Percentiles rank a stretch among this genome's conserved stretches.
Evolutionary conservation across 371 early-diverging fungal species (phyloP).

Genomic region (Fennellomyces sp.): DNA sequence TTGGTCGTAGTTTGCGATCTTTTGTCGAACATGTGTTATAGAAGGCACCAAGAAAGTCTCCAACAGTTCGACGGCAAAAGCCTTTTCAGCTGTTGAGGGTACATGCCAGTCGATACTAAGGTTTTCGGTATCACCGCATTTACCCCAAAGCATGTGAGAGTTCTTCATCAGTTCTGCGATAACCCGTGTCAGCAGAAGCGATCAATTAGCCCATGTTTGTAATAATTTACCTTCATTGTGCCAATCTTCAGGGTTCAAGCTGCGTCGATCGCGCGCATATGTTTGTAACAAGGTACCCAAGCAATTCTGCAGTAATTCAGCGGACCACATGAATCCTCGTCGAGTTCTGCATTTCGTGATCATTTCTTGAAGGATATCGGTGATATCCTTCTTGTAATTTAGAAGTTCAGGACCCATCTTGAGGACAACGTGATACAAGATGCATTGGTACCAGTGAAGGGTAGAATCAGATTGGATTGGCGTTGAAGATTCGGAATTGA

Average conservation of each 20-base stretch:
- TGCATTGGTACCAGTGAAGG: constrained; percentile 80
- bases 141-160: constrained; percentile 82
- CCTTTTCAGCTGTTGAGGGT: constrained; percentile 68
- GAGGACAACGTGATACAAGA: constrained; percentile 57
- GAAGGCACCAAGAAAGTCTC: constrained; percentile 51
- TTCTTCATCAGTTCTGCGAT: constrained; percentile 50
- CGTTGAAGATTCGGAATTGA: constrained; percentile 55
- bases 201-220: too few species aligned
- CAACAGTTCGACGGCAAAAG: constrained; percentile 69
- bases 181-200: too few species aligned
- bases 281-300: constrained; percentile 48
- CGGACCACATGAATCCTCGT: constrained; percentile 75
- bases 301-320: constrained; percentile 54
- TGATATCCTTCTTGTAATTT: constrained; percentile 52
- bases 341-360: constrained; percentile 63
- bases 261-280: constrained; percentile 60
- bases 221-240: constrained; percentile 25
- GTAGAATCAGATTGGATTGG: constrained; percentile 69
- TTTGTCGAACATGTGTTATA: constrained; percentile 42
- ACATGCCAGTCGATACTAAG: constrained; percentile 77
- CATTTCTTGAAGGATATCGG: constrained; percentile 52
- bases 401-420: constrained; percentile 59
- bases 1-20: constrained; percentile 34
- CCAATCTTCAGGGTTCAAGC: constrained; percentile 55
- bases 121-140: constrained; percentile 52